Evolutionary conservation across 2,329 filamentous ascomycete genomes (phyloP), one percentile per base, ranked within the genome.

Genomic region (Emmonsiellopsis sp.): DNA sequence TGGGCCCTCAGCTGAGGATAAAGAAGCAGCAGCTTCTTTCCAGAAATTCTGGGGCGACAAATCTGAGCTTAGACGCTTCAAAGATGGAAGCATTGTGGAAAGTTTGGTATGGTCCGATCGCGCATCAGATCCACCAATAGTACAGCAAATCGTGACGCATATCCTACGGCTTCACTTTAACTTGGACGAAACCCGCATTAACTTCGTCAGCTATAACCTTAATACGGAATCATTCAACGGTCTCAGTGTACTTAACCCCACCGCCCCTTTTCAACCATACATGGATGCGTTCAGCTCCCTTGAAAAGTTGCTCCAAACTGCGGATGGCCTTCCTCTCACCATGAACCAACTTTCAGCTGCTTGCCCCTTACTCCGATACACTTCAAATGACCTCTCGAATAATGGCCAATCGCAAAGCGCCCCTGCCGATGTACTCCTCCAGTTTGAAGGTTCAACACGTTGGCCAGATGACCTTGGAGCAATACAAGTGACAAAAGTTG

Each of bases 21-120:
- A 92, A 68, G 84, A 86, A 58, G 88, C 89, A 58, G 86, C 90
- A 27, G 83, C 84, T 8, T 79, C 78, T 34, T 98, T 96, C 68
- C 87, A 88, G 37, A 82, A 85, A 36, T 97, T 98, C 66, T 98
- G 94, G 93, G 93, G 92, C 6, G 86, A 92, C 8, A 95, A 93
- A 67, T 82, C 93, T 1, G 93, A 98, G 68, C 77, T 98, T 45
- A 83, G 93, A 58, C 87, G 93, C 17, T 98, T 98, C 76, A 94
- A 91, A 62, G 90, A 97, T 63, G 93, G 93, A 21, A 92, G 86
- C 61, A 96, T 98, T 59, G 78, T 90, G 7, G 94, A 98, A 69
- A 95, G 88, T 63, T 75, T 97, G 33, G 85, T 95, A 17, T 98
- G 93, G 93, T 77, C 77, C 2, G 80, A 84, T 58, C 77, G 80